Evolutionary conservation across 2,329 filamentous ascomycete genomes (phyloP).

Genomic region (Dothistroma pini): DNA sequence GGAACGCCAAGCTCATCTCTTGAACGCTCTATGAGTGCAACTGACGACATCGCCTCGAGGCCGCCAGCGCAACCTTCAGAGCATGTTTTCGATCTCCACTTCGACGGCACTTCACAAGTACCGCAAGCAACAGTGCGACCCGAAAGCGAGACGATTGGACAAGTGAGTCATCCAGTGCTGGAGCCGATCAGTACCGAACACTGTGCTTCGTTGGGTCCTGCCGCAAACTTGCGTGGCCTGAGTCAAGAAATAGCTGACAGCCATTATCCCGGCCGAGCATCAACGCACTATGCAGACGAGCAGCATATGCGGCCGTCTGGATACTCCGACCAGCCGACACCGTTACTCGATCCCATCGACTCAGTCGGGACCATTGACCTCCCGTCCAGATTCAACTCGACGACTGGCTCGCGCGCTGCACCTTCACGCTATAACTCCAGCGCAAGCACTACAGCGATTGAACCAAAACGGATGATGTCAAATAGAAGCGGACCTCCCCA

Average conservation of each 20-base stretch:
- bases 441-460: neutral
- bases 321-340: slow-evolving; percentile 24
- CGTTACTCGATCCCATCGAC: slow-evolving; percentile 31
- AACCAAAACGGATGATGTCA: slow-evolving; percentile 5
- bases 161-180: slow-evolving; percentile 16
- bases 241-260: slow-evolving; percentile 14
- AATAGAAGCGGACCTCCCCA: slow-evolving; percentile 6
- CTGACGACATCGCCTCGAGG: slow-evolving; percentile 11
- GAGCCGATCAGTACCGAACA: slow-evolving; percentile 23
- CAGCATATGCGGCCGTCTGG: slow-evolving; percentile 1
- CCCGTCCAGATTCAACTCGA: slow-evolving; percentile 32
- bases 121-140: slow-evolving; percentile 15
- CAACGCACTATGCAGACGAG: slow-evolving; percentile 9
- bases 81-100: slow-evolving; percentile 24
- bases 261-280: slow-evolving; percentile 2
- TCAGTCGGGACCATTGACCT: slow-evolving; percentile 29
- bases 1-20: slow-evolving; percentile 8
- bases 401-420: slow-evolving; percentile 6
- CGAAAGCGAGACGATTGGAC: slow-evolving; percentile 19
- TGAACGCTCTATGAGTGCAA: slow-evolving; percentile 18
- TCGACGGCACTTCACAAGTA: slow-evolving; percentile 13
- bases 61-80: slow-evolving; percentile 3
- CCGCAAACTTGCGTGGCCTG: slow-evolving; percentile 10
- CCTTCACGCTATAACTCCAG: slow-evolving; percentile 9
- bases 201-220: slow-evolving; percentile 18